A percentile compares a stretch with the other conserved stretches of the same genome.
These are phyloP conservation scores for Coemansia sp. DNA, from an alignment of 192 early-diverging fungal species.

Conservation along the genomic window DNA sequence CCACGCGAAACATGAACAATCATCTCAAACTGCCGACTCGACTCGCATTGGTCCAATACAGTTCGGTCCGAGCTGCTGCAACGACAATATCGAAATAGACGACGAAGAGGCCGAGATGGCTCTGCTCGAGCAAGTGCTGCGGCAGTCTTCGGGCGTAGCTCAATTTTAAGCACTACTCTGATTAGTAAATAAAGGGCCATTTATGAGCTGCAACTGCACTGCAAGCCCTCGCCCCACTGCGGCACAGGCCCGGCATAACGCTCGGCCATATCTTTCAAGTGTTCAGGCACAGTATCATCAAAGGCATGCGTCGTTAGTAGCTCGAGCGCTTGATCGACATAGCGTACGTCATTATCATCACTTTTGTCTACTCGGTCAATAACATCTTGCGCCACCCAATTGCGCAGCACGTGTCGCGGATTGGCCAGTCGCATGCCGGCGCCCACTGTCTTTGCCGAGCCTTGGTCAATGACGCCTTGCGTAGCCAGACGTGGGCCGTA, in stretches of 20 bases:
- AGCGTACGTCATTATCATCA: conserved; percentile 23
- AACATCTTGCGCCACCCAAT: conserved; percentile 75
- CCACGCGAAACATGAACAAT: neutral
- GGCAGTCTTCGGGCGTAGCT: neutral
- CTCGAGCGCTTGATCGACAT: conserved; percentile 44
- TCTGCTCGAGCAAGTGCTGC: neutral
- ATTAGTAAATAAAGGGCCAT: neutral
- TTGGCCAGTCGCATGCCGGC: conserved; percentile 70
- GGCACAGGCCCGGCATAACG: conserved; percentile 59
- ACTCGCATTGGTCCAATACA: neutral
- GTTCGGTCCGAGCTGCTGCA: neutral
- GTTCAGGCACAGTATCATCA: conserved; percentile 37
- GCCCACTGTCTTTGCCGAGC: neutral
- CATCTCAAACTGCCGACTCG: neutral
- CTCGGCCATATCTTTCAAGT: conserved; percentile 37
- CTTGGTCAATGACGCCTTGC: conserved; percentile 29
- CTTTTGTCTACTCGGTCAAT: conserved; percentile 54
- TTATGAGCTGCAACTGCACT: conserved; percentile 77
- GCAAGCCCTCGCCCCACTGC: conserved; percentile 63
- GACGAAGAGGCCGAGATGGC: neutral
- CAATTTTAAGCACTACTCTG: neutral
- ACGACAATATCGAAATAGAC: neutral
- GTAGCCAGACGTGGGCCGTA: conserved; percentile 64
- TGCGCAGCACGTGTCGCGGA: conserved; percentile 76
- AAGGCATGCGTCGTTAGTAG: conserved; percentile 59